A percentile compares a stretch with the other conserved stretches of the same genome.
Evolutionary conservation across 495 filamentous ascomycete genomes (phyloP).

Genomic region (Ramalina intermedia): DNA sequence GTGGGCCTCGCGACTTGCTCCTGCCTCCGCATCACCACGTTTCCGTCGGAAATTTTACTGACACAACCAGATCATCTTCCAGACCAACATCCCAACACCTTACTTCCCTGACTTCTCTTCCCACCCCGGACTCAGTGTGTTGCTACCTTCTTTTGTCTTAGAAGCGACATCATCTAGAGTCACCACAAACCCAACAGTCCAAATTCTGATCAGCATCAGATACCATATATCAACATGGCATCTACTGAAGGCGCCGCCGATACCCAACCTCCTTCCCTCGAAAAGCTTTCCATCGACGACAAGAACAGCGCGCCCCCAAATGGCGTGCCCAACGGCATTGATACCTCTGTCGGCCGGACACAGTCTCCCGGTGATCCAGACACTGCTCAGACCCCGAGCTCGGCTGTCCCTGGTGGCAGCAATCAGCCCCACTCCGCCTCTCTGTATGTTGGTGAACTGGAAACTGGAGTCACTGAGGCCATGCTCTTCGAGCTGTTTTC

Average conservation of each 20-base stretch:
- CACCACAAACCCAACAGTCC: background rate
- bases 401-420: slow-evolving; percentile 49
- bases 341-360: slow-evolving; percentile 44
- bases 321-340: slow-evolving; percentile 51
- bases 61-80: background rate
- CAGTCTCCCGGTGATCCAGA: slow-evolving; percentile 39
- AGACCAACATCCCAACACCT: background rate
- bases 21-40: background rate
- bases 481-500: slow-evolving; percentile 99
- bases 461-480: slow-evolving; percentile 92
- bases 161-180: too few species aligned
- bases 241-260: slow-evolving; percentile 26
- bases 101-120: background rate
- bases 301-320: slow-evolving; percentile 42
- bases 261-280: slow-evolving; percentile 41
- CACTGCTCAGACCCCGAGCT: slow-evolving; percentile 54
- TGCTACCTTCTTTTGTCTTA: too few species aligned
- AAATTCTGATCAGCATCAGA: background rate
- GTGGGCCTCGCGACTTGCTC: slow-evolving; percentile 9
- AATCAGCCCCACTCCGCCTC: slow-evolving; percentile 85
- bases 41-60: background rate
- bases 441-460: slow-evolving; percentile 97
- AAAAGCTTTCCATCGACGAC: slow-evolving; percentile 52
- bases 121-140: background rate
- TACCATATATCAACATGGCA: background rate